Conservation (phyloP, 169 alveolate genomes). For the Eimeria maxima region DNA sequence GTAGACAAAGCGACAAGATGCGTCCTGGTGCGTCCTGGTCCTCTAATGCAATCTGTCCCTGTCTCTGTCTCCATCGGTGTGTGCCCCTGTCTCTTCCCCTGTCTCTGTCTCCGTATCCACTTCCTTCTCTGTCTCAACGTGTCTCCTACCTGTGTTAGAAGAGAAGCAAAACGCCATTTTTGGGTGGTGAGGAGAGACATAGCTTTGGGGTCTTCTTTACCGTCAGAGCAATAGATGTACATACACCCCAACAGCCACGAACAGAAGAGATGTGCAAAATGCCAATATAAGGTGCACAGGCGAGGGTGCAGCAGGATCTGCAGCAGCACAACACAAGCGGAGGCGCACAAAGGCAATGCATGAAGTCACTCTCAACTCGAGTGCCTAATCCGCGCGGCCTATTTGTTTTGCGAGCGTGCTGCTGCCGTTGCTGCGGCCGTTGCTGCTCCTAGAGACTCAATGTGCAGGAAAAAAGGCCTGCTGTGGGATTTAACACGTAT, state of each 20-base stretch:
- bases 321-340: too few species aligned
- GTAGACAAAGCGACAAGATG: neutral
- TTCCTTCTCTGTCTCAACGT: constrained; percentile 83
- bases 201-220: constrained; percentile 80
- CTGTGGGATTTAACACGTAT: too few species aligned
- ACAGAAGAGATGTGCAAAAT: constrained; percentile 39
- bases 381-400: too few species aligned
- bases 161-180: constrained; percentile 90
- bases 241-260: constrained; percentile 81
- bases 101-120: constrained; percentile 74
- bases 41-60: constrained; percentile 38
- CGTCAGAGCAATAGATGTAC: constrained; percentile 85
- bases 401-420: too few species aligned
- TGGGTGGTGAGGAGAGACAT: constrained; percentile 85
- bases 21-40: neutral
- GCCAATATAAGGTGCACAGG: constrained; percentile 54
- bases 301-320: constrained; percentile 67
- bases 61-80: constrained; percentile 75
- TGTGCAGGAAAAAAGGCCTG: too few species aligned
- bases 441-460: too few species aligned
- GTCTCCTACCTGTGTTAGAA: constrained; percentile 86
- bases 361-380: too few species aligned
- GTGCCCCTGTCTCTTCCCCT: constrained; percentile 81
- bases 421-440: too few species aligned
- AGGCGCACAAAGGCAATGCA: too few species aligned